Evolutionary conservation across 2,329 filamentous ascomycete genomes (phyloP).

Genomic region (Botrytis squamosa): DNA sequence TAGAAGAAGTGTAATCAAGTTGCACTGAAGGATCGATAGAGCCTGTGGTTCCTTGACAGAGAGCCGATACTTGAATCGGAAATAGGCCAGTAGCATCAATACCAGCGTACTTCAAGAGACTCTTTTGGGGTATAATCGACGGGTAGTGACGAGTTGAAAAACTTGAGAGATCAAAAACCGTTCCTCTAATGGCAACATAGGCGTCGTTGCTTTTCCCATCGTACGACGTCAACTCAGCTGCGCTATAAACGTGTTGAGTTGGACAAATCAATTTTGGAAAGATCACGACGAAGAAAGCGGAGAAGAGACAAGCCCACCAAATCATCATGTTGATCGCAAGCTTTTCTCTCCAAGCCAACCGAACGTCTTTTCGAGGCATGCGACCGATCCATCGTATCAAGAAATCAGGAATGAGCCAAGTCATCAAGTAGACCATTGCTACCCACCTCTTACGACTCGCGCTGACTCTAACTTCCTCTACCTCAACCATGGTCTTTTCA

Average conservation of each 20-base stretch:
- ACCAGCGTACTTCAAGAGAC: conserved; percentile 78
- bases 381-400: conserved; percentile 72
- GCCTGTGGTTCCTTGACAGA: conserved; percentile 77
- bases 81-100: conserved; percentile 85
- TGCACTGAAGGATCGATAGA: conserved; percentile 68
- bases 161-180: conserved; percentile 77
- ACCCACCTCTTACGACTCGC: conserved; percentile 88
- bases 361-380: conserved; percentile 90
- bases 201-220: conserved; percentile 68
- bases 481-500: conserved; percentile 83
- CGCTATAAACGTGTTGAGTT: conserved; percentile 82
- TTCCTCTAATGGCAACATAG: conserved; percentile 81
- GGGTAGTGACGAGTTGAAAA: conserved; percentile 82
- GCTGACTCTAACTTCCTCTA: conserved; percentile 79
- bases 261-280: conserved; percentile 91
- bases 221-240: conserved; percentile 69
- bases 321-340: conserved; percentile 97
- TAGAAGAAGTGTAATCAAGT: conserved; percentile 77
- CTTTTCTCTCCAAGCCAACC: conserved; percentile 94
- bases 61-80: conserved; percentile 87
- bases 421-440: conserved; percentile 76
- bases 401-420: conserved; percentile 86
- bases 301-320: conserved; percentile 77
- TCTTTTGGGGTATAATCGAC: conserved; percentile 53
- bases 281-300: conserved; percentile 84